phyloP scores from a whole-genome alignment of 164 flowering plant genomes.

The Vitis rupestris region DNA sequence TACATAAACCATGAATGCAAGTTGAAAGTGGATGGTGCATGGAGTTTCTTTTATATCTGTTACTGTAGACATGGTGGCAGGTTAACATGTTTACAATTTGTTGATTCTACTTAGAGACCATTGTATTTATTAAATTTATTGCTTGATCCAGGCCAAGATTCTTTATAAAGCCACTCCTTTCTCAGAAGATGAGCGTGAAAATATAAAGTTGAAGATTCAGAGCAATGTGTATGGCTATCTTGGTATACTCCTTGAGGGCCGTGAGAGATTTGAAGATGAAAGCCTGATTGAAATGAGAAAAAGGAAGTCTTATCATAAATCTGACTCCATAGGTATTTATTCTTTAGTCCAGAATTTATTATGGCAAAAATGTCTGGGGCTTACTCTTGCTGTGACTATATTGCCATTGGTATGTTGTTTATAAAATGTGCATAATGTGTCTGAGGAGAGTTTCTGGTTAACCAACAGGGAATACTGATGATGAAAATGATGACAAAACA shows the following conservation, averaged over 20 bases:
- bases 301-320: conserved; percentile 25
- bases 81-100: too few relatives aligned
- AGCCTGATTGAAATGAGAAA: conserved; percentile 34
- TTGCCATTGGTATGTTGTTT: background rate
- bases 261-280: conserved; percentile 96
- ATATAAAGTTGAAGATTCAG: conserved; percentile 77
- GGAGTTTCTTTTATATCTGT: too few relatives aligned
- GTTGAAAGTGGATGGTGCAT: too few relatives aligned
- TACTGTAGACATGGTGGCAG: too few relatives aligned
- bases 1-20: too few relatives aligned
- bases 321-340: conserved; percentile 33
- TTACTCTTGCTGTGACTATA: background rate
- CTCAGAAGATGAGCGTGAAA: conserved; percentile 74
- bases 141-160: conserved; percentile 73
- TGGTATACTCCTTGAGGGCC: conserved; percentile 94
- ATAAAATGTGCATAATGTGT: background rate
- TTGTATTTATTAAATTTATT: background rate
- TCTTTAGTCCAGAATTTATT: background rate
- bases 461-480: conserved; percentile 34
- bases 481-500: conserved; percentile 27
- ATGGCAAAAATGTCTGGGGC: background rate
- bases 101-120: background rate
- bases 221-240: conserved; percentile 83
- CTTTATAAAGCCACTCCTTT: conserved; percentile 73
- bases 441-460: conserved; percentile 7